Percentiles rank a stretch among this genome's conserved stretches.
Conservation (phyloP, 2,329 filamentous ascomycete genomes). For the Ophiosphaerella herpotricha region DNA sequence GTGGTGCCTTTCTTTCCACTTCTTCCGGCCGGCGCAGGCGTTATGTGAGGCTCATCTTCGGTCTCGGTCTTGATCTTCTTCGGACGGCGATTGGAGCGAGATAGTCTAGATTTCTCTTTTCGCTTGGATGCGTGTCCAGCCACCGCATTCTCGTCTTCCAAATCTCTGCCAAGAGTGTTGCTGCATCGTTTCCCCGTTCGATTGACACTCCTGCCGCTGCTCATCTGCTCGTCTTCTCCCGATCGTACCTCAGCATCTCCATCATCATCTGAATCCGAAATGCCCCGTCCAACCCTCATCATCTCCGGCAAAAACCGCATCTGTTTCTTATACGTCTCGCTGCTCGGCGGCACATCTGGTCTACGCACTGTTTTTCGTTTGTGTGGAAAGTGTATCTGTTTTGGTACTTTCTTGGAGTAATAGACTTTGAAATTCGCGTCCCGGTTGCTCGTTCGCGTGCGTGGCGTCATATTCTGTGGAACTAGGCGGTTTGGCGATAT, state of each 20-base stretch:
- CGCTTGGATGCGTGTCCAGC: conserved; percentile 22
- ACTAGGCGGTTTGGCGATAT: too few relatives aligned
- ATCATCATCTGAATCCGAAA: conserved; percentile 14
- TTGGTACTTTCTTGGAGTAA: conserved; percentile 37
- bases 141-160: conserved; percentile 8
- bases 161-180: conserved; percentile 6
- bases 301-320: conserved; percentile 36
- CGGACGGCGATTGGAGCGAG: conserved; percentile 6
- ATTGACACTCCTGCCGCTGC: not conserved
- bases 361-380: conserved; percentile 33
- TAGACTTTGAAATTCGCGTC: conserved; percentile 33
- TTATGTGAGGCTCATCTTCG: conserved; percentile 5
- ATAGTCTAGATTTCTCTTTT: conserved; percentile 11
- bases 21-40: conserved; percentile 1
- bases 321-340: conserved; percentile 30
- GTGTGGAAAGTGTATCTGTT: conserved; percentile 37
- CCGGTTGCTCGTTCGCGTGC: conserved; percentile 32
- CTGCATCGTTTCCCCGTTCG: conserved; percentile 25
- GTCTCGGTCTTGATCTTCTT: conserved; percentile 3
- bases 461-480: conserved; percentile 28
- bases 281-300: conserved; percentile 19
- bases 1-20: conserved; percentile 8
- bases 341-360: conserved; percentile 13
- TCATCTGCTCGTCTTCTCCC: not conserved
- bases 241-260: not conserved